Percentiles rank a stretch among this genome's conserved stretches.
phyloP scores from a whole-genome alignment of 768 basidiomycete species.

The Pleurotus eryngii region DNA sequence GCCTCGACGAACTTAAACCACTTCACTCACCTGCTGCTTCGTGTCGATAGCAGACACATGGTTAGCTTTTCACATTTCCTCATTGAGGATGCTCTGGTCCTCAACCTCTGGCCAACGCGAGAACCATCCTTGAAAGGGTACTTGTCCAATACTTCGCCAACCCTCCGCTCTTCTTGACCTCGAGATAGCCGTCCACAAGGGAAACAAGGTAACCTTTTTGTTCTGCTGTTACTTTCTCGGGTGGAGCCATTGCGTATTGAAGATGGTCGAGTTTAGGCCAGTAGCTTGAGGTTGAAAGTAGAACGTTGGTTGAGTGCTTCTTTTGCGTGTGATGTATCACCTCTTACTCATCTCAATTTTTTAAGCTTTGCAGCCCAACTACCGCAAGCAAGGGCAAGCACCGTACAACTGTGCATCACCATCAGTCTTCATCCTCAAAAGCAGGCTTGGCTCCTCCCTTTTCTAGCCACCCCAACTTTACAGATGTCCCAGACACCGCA shows the following conservation, averaged over 20 bases:
- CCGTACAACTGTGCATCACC: neutral
- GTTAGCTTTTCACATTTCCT: neutral
- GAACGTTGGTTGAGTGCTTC: neutral
- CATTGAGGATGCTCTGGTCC: neutral
- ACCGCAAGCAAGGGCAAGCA: neutral
- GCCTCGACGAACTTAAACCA: neutral
- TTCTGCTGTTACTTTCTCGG: neutral
- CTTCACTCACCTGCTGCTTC: neutral
- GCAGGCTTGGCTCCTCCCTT: neutral
- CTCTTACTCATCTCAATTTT: neutral
- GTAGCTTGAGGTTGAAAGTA: neutral
- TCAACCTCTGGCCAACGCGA: neutral
- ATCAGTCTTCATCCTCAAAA: neutral
- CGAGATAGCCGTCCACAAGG: neutral
- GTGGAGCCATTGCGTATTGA: neutral
- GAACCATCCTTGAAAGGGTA: neutral
- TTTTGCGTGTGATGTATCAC: neutral
- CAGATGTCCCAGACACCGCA: neutral
- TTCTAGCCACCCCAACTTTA: neutral
- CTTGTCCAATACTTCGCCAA: neutral
- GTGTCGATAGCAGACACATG: neutral
- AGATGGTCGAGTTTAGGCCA: neutral
- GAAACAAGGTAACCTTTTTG: neutral
- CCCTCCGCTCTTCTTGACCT: neutral
- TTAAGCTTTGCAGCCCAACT: neutral